Base-by-base conservation (phyloP, 768 basidiomycete species). In the Sistotremastrum niveocremeum region DNA sequence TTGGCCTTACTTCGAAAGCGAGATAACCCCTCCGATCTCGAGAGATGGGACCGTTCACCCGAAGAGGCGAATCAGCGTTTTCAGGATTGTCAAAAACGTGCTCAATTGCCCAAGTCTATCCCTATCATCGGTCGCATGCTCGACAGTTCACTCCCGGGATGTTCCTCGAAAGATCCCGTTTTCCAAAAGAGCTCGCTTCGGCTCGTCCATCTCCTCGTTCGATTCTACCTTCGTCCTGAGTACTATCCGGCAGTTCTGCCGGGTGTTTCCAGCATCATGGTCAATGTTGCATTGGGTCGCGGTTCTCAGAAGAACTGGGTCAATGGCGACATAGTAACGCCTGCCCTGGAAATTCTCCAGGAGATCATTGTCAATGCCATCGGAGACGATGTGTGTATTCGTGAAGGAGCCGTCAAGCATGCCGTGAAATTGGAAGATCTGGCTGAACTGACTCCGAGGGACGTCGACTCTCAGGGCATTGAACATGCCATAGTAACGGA, bases 71-170 rank as follows among this genome's bases (percentile, higher is more conserved):
- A 39, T 28, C 34, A 46, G 34, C 57, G 47, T 48, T 50, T 50
- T 39, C 43, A 3, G 56, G 62, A 39, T 7, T 44, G 52, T 46
- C 57, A 57, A 51, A 39, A 45, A 0, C 64, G 66, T 45, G 62
- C 74, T 1, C 69, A 65, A 37, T 61, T 69, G 11, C 41, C 62
- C 36, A 69, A 66, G 48, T 79, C 87, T 54, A 65, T 82, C 34
- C 83, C 93, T 5, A 69, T 94, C 37, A 63, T 93, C 32, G 93
- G 90, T 8, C 85, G 85, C 60, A 86, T 84, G 7, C 62, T 95
- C 36, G 77, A 84, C 51, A 75, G 78, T 5, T 66, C 91, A n/a
- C 67, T 94, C 42, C 60, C 73, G n/a, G 20, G 20, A 20, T 20
- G 20, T 20, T 20, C 20, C 20, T 20, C 20, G 20, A 20, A 20